Base-by-base conservation (phyloP, 1,284 basidiomycete species). In the Malassezia yamatoensis region DNA sequence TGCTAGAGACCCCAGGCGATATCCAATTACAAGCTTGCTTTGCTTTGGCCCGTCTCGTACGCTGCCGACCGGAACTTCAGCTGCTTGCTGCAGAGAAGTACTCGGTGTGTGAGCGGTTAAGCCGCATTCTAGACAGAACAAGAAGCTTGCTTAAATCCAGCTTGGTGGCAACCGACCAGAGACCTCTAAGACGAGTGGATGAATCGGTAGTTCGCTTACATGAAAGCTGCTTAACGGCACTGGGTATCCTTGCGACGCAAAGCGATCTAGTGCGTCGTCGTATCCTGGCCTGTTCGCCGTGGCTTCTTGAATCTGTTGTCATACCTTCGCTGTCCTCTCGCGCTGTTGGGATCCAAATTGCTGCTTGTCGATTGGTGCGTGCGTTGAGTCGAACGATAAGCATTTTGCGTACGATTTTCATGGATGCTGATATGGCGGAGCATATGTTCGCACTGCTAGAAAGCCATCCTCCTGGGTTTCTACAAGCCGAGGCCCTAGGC, bases 381-480 rank as follows among this genome's bases (percentile, higher is more conserved):
- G 62, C 65, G 2, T 60, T 73, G 5, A 63, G 61, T 10, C 58
- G 71, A 12, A 70, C 63, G 53, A 60, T 72, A n/a, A 54, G 58
- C 6, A 64, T 70, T 21, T 48, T 73, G 12, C 58, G 71, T 32
- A 72, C 71, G 1, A 62, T 55, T 3, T 59, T 73, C 16, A 61
- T 70, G 6, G 71, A 73, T 48, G 68, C 67, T 3, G 67, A 64
- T 10, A 60, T 72, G 2, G 65, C 68, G 1, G 61, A 61, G 1
- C 60, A 62, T 51, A 52, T 73, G 5, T 43, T 73, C 1, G 54
- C 44, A 2, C 58, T 72, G 15, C 38, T 73, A 29, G 55, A 65
- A 33, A 49, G 58, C 8, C 49, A 59, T 5, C 60, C 64, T 21
- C 59, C 61, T 20, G 62, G 59, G 34, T 54, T 63, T 42, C 59